Evolutionary conservation across 371 early-diverging fungal genomes (phyloP).

Genomic region (Mortierella sp.): DNA sequence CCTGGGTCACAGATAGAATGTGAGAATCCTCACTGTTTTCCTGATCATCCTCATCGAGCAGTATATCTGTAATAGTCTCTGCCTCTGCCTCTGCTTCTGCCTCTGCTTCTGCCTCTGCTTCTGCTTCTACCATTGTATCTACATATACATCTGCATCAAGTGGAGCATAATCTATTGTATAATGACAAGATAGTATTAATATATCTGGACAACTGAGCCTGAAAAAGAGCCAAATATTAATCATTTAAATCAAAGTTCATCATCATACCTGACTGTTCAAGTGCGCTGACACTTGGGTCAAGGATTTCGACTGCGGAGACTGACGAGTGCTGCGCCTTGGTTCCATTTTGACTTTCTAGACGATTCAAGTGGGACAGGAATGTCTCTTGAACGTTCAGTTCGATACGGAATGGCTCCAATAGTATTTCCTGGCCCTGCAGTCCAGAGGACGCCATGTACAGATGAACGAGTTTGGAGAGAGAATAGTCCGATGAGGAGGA

Average conservation of each 20-base stretch:
- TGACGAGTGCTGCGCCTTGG: slow-evolving; percentile 1
- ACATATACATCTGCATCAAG: not conserved
- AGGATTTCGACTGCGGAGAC: not conserved
- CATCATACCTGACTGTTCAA: not conserved
- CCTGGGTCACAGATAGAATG: not conserved
- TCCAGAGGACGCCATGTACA: slow-evolving; percentile 7
- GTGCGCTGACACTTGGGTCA: not conserved
- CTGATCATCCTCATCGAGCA: slow-evolving; percentile 1
- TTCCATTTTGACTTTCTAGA: not conserved
- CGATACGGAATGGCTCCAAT: slow-evolving; percentile 27
- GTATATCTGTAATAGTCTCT: not conserved
- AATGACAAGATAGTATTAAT: not conserved
- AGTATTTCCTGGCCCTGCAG: slow-evolving; percentile 16
- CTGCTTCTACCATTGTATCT: not conserved
- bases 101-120: not conserved
- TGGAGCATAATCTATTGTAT: not conserved
- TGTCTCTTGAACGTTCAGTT: slow-evolving; percentile 26
- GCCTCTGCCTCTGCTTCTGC: not conserved
- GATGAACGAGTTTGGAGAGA: slow-evolving; percentile 11
- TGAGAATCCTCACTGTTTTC: not conserved
- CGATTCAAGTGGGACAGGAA: slow-evolving; percentile 14
- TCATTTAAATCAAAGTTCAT: not conserved
- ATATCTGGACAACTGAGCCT: not conserved
- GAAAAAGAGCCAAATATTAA: not conserved
- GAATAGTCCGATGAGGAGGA: slow-evolving; percentile 14